Conservation (phyloP, 306 rosid species). For the Castanea sativa region DNA sequence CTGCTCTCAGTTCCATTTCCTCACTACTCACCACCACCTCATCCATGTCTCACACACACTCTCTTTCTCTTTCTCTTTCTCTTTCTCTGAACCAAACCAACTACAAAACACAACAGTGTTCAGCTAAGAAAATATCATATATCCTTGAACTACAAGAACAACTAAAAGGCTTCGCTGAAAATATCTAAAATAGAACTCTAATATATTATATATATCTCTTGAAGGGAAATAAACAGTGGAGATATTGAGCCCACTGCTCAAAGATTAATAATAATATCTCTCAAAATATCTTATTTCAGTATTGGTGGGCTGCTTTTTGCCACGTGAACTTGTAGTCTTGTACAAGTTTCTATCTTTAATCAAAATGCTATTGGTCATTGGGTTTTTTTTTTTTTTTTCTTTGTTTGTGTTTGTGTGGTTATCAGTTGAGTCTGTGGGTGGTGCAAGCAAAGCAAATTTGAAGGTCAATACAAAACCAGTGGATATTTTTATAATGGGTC, state of each 20-base stretch:
- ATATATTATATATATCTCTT: neutral
- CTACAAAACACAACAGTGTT: no score
- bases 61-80: neutral
- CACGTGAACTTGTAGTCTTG: conserved; percentile 46
- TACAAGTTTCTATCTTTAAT: conserved; percentile 32
- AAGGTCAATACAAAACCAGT: no score
- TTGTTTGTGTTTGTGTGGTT: no score
- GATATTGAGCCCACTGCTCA: neutral
- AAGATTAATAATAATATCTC: neutral
- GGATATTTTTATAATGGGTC: no score
- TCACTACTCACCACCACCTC: conserved; percentile 51
- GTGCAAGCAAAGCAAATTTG: no score
- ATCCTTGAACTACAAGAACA: no score
- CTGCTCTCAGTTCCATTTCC: conserved; percentile 27
- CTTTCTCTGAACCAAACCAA: no score
- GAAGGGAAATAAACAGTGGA: conserved; percentile 40
- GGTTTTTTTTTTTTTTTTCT: neutral
- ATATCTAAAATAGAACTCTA: conserved; percentile 21
- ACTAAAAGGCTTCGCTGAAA: neutral
- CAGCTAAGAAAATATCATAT: no score
- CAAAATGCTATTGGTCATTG: conserved; percentile 33
- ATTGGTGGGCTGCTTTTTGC: conserved; percentile 18
- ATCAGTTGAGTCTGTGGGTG: no score
- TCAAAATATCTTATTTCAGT: conserved; percentile 47
- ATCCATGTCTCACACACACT: conserved; percentile 38